phyloP scores from a whole-genome alignment of 164 flowering plant species.

The Taxillus chinensis region DNA sequence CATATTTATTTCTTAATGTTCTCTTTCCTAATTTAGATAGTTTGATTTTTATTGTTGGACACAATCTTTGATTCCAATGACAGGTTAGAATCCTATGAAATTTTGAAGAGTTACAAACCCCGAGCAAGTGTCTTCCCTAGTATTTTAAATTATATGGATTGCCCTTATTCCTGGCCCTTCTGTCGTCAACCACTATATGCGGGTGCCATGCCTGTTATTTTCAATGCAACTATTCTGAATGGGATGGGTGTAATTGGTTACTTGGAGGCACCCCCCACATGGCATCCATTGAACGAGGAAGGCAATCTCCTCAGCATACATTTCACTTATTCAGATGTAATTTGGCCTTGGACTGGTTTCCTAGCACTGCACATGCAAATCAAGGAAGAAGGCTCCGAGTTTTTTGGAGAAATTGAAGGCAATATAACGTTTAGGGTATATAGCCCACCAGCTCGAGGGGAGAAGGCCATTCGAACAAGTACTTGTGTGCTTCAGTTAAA shows the following conservation, averaged over 20 bases:
- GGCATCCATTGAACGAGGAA: constrained; percentile 79
- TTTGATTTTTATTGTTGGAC: constrained; percentile 3
- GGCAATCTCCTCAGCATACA: constrained; percentile 88
- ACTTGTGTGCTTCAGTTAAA: constrained; percentile 79
- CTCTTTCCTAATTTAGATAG: not conserved
- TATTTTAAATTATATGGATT: constrained; percentile 74
- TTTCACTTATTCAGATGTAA: constrained; percentile 73
- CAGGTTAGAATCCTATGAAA: constrained; percentile 92
- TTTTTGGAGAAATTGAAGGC: constrained; percentile 85
- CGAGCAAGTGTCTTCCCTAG: constrained; percentile 93
- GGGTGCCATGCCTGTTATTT: constrained; percentile 97
- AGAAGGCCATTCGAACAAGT: constrained; percentile 40
- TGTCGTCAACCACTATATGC: constrained; percentile 98
- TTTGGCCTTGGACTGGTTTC: constrained; percentile 99
- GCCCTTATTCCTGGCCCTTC: constrained; percentile 98
- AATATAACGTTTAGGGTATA: constrained; percentile 67
- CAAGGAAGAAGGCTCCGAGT: constrained; percentile 86
- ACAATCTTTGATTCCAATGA: constrained; percentile 9
- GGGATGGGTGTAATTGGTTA: constrained; percentile 97
- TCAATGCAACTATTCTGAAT: constrained; percentile 87
- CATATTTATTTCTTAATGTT: not conserved
- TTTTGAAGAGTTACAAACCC: constrained; percentile 75
- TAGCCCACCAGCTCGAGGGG: constrained; percentile 79
- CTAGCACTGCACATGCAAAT: constrained; percentile 93
- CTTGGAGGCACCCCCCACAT: constrained; percentile 62